Evolutionary conservation across 169 alveolate species (phyloP).

Genomic region (Besnoitia besnoiti): DNA sequence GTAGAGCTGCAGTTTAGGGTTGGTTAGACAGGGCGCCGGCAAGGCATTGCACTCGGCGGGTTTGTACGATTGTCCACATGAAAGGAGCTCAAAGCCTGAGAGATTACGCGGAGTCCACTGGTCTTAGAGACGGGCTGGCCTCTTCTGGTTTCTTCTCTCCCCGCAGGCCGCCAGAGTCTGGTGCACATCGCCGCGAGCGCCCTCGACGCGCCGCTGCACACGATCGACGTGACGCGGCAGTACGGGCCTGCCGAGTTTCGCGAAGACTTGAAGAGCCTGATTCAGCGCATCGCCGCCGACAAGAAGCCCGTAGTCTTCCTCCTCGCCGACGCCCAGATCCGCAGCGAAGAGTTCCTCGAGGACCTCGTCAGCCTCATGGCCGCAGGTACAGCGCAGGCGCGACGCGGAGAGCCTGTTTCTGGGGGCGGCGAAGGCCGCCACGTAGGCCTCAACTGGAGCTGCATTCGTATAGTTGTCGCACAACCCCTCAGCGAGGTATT

Average conservation of each 20-base stretch:
- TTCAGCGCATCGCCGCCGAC: not conserved
- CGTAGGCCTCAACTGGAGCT: too few relatives aligned
- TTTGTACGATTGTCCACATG: too few relatives aligned
- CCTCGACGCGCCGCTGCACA: not conserved
- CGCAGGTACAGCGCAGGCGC: not conserved
- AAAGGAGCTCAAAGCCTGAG: too few relatives aligned
- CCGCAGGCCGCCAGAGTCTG: slow-evolving; percentile 70
- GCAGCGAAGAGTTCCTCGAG: slow-evolving; percentile 10
- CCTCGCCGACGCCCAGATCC: not conserved
- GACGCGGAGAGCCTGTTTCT: too few relatives aligned
- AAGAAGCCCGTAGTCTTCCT: not conserved
- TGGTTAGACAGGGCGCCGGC: too few relatives aligned
- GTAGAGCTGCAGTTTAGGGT: too few relatives aligned
- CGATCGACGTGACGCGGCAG: not conserved
- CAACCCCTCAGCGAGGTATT: too few relatives aligned
- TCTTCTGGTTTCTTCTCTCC: not conserved
- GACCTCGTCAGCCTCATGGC: not conserved
- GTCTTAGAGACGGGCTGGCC: too few relatives aligned
- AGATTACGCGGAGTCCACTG: too few relatives aligned
- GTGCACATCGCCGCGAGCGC: slow-evolving; percentile 47
- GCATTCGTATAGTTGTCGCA: too few relatives aligned
- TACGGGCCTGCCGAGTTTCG: not conserved
- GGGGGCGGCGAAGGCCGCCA: too few relatives aligned
- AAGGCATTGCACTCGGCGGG: too few relatives aligned
- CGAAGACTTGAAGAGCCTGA: not conserved